Evolutionary conservation across 1,284 basidiomycete species (phyloP).

Genomic region (Ceratobasidium sp.): DNA sequence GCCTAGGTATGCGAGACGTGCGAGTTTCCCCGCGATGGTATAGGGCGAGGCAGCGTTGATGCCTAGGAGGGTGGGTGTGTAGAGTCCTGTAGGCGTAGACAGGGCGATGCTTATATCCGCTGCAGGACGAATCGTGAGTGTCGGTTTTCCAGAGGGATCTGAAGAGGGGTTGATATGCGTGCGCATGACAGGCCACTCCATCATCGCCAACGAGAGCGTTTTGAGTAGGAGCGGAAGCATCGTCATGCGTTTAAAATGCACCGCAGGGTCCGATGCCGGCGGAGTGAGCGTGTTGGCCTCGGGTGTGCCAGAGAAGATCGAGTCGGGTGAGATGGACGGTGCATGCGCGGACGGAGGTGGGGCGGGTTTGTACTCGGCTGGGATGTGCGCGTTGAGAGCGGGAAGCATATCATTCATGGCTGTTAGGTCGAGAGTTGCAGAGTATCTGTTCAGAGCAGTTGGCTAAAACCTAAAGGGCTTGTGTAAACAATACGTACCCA

Average conservation of each 20-base stretch:
- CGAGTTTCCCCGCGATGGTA: constrained; percentile 72
- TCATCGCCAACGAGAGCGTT: constrained; percentile 82
- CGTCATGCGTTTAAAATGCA: constrained; percentile 75
- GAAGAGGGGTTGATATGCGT: constrained; percentile 69
- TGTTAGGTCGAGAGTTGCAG: constrained; percentile 87
- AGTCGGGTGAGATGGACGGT: constrained; percentile 64
- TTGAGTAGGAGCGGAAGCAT: constrained; percentile 91
- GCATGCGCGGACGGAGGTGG: constrained; percentile 58
- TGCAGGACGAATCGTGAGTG: constrained; percentile 74
- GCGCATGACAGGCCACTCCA: constrained; percentile 86
- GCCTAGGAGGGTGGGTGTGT: constrained; percentile 83
- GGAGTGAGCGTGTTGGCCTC: constrained; percentile 55
- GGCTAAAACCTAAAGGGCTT: constrained; percentile 5
- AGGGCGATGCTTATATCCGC: constrained; percentile 82
- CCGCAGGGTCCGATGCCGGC: constrained; percentile 54
- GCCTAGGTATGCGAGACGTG: constrained; percentile 72
- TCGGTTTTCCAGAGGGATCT: constrained; percentile 63
- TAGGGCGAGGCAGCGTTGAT: constrained; percentile 74
- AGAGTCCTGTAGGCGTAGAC: constrained; percentile 85
- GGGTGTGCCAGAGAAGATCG: constrained; percentile 61
- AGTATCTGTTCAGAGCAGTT: constrained; percentile 64
- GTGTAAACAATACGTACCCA: constrained; percentile 62
- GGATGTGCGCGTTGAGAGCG: constrained; percentile 77
- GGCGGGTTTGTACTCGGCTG: constrained; percentile 68
- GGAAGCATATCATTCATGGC: constrained; percentile 78